Evolutionary conservation across 1,284 basidiomycete genomes (phyloP), one percentile per base, ranked within the genome.

Genomic region (Schizophyllum amplum): DNA sequence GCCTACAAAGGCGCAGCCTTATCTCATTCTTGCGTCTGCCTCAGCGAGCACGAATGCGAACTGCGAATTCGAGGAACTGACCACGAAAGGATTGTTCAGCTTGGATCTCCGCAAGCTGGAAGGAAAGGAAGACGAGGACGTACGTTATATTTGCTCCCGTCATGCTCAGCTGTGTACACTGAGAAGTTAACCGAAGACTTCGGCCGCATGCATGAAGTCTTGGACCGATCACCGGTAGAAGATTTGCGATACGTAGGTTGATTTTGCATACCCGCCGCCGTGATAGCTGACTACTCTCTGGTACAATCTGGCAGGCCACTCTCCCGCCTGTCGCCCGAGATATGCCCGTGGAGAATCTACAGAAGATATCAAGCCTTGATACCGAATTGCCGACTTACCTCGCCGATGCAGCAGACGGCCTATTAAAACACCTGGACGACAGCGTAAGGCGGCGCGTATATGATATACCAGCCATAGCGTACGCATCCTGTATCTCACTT

Each of bases 11-110:
- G 56, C 61, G 21, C 69, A 72, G 4, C 82, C 84, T 0, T 76
- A 79, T 60, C 73, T 90, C 46, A 66, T 91, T 24, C 68, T 91
- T 15, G 70, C 85, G 4, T 92, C 88, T 1, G 82, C 84, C 2
- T 86, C 87, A n/a, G 68, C 69, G 42, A 85, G 85, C 4, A 51
- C 64, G 6, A 66, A 75, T 60, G 58, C 70, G 20, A 64, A 64
- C 11, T 78, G 78, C 59, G 62, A 72, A 0, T 78, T 87, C 27
- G 78, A 84, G 60, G 90, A 92, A 62, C 62, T 93, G 20, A 68
- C 78, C 5, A 89, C 89, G 9, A 72, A 78, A 4, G 67, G 70
- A 33, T 74, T 92, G 23, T 85, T 79, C 66, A 74, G 70, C 52
- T 62, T 90, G 17, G 76, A 83, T 59, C 63, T 86, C 17, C 56